Evolutionary conservation across 139 green algal genomes (phyloP), one percentile per base, ranked within the genome.

Genomic region (Picochlorum sp.): DNA sequence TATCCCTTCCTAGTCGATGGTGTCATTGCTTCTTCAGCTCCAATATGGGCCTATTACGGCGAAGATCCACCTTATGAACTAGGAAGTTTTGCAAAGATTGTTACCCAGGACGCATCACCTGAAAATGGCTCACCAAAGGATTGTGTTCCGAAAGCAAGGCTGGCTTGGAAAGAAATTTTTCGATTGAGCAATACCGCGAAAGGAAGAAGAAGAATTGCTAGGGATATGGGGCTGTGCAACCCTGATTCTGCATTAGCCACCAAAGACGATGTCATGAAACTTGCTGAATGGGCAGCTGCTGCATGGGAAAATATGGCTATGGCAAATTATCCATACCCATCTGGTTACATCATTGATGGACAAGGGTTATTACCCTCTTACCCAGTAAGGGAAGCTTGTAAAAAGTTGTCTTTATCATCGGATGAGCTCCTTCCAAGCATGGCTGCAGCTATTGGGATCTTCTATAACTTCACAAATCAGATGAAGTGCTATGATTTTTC

Each of bases 21-120:
- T 0, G 85, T 81, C n/a, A 82, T 98, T 29, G 86, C 92, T 2
- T 81, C 63, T 3, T 91, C 76, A 6, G 92, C 92, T 0, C 92
- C 92, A 30, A 95, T 98, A 45, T 93, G 86, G 85, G 79, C 76
- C 30, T 95, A 86, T 63, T 61, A 80, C 22, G 82, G 83, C 3
- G 69, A 75, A 52, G 51, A 65, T 5, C 74, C 74, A 12, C 54
- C 71, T 24, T 68, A 64, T 29, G 67, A 83, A 45, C 3, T 44
- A n/a, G 67, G 50, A n/a, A 36, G 26, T 18, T 83, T 75, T 69
- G 62, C 68, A 4, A 54, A 60, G 24, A 66, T 78, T 25, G 75
- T 82, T 20, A 82, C 75, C 4, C 55, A 65, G 7, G 75, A 82
- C 57, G 75, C 75, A 25, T 69, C 53, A 3, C 33, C 52, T 1